Evolutionary conservation across 2,329 filamentous ascomycete species (phyloP).

Genomic region (Penicillium sp.): DNA sequence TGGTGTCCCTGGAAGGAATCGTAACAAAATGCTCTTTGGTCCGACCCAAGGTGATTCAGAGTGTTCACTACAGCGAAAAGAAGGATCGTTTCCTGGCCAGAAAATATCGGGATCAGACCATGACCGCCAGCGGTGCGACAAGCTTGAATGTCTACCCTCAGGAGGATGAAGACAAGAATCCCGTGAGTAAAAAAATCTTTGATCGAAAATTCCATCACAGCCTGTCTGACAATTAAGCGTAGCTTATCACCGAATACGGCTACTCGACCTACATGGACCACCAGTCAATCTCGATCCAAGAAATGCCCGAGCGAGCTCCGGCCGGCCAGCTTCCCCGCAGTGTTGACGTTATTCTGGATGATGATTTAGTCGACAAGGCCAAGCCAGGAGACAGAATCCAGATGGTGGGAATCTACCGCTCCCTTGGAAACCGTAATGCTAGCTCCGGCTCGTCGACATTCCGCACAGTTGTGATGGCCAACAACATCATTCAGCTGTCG

Average conservation of each 20-base stretch:
- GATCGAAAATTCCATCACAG: not conserved
- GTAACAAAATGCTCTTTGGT: constrained; percentile 96
- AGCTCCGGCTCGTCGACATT: constrained; percentile 89
- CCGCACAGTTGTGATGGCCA: constrained; percentile 89
- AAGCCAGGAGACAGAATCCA: constrained; percentile 97
- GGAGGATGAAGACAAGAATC: constrained; percentile 89
- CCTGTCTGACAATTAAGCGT: not conserved
- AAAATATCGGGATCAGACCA: constrained; percentile 94
- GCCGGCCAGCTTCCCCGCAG: constrained; percentile 92
- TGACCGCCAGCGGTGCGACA: constrained; percentile 82
- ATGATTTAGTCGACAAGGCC: constrained; percentile 90
- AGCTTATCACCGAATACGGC: constrained; percentile 89
- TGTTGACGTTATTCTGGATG: constrained; percentile 94
- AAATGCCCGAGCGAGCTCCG: constrained; percentile 96
- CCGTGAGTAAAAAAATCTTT: constrained; percentile 44
- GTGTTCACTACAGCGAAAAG: constrained; percentile 90
- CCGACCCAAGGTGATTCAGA: constrained; percentile 95
- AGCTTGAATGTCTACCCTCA: constrained; percentile 92
- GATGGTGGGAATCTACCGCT: constrained; percentile 93
- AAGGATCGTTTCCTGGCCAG: constrained; percentile 84
- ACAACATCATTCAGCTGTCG: constrained; percentile 90
- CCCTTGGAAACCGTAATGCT: constrained; percentile 90
- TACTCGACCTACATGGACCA: constrained; percentile 95
- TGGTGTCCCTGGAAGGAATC: constrained; percentile 97
- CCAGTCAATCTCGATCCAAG: constrained; percentile 96